Conservation (phyloP, 2,329 filamentous ascomycete species). For the Fusarium sp. region DNA sequence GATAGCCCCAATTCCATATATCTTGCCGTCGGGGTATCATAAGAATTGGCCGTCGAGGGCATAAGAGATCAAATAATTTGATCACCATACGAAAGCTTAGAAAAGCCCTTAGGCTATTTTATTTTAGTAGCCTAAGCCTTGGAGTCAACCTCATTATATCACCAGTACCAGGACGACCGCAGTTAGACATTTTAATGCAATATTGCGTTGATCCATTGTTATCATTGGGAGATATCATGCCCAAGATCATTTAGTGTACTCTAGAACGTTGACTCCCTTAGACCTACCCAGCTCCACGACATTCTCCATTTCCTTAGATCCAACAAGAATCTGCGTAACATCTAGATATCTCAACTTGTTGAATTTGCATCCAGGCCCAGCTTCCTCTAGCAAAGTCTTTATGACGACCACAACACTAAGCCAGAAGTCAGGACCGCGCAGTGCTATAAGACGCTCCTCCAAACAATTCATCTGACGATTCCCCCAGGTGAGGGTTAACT, state of each 20-base stretch:
- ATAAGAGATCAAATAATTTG: neutral
- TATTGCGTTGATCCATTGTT: neutral
- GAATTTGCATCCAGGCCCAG: neutral
- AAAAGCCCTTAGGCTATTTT: neutral
- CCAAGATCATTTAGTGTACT: neutral
- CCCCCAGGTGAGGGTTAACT: neutral
- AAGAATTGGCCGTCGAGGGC: neutral
- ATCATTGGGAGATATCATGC: neutral
- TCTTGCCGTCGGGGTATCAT: neutral
- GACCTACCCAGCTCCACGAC: neutral
- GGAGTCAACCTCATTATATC: too few species aligned
- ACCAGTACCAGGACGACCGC: too few species aligned
- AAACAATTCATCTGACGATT: neutral
- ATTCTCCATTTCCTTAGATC: neutral
- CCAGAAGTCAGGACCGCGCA: neutral
- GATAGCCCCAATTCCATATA: neutral
- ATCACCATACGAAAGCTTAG: neutral
- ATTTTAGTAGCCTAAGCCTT: too few species aligned
- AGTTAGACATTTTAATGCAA: too few species aligned
- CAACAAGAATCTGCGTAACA: neutral
- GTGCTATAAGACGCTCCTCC: too few species aligned
- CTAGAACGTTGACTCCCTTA: neutral
- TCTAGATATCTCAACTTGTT: neutral
- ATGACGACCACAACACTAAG: neutral
- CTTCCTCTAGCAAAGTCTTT: neutral